Evolutionary conservation across 306 rosid genomes (phyloP), one percentile per base, ranked within the genome.

Genomic region (Carpinus fangiana): DNA sequence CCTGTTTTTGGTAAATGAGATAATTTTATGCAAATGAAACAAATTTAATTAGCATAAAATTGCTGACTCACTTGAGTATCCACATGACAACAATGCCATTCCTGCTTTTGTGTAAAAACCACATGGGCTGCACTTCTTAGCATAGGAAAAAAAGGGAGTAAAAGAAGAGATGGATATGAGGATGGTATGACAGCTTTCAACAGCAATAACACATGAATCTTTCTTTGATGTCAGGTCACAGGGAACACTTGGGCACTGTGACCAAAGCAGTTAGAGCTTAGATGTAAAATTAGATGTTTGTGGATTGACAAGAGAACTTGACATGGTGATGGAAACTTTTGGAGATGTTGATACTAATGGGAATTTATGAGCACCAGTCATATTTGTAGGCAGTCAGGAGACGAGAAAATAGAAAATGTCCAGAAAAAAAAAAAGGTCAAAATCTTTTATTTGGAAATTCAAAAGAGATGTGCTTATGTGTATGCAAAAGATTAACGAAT

Each of bases 261-360:
- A 66, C 18, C 26, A 41, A 41, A 41, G 6, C 28, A 8, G 28
- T 66, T 34, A 28, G 45, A 0, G 4, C 48, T 41, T 38, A 41
- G 72, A 38, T 66, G 51, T 66, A 18, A n/a, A 43, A 10, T 66
- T 66, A 66, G 72, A 66, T 9, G 65, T 41, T n/a, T 66, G 50
- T 66, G 12, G 47, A 64, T 4, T 10, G 21, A 66, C 21, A 18
- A 16, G 10, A 64, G 13, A 66, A 1, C 48, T 66, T 3, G 50
- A 11, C 18, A 41, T 8, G 20, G 13, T 9, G 7, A 11, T 18
- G 51, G 16, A 66, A 41, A 18, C 17, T 66, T 16, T 59, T 3
- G 14, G 17, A 23, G 28, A 59, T 59, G 34, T 59, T 23, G 34
- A 59, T 59, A 6, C 16, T 3, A 21, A 59, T 59, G 65, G 34